phyloP scores from a whole-genome alignment of 495 filamentous ascomycete species.

The Xylaria nigripes region DNA sequence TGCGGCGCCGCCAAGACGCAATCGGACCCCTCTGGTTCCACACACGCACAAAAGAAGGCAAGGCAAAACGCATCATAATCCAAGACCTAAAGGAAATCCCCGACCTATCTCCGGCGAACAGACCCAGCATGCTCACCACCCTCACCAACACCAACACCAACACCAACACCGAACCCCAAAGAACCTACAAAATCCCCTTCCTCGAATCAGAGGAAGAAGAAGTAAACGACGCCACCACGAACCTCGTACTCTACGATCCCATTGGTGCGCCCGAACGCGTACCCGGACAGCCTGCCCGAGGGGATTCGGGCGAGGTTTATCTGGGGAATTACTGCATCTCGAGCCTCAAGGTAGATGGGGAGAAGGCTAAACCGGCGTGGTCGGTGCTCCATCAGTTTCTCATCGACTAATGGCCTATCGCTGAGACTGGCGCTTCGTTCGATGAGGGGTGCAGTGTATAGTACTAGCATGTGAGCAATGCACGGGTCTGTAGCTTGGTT shows the following conservation, averaged over 20 bases:
- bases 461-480: too few species aligned
- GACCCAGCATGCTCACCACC: background rate
- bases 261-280: background rate
- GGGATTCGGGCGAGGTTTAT: slow-evolving; percentile 1
- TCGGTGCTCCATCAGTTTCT: slow-evolving; percentile 14
- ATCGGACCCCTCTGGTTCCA: slow-evolving; percentile 24
- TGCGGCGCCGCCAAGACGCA: slow-evolving; percentile 8
- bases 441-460: too few species aligned
- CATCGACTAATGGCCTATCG: background rate
- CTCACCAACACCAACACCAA: background rate
- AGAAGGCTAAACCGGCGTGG: slow-evolving; percentile 12
- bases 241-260: background rate
- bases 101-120: background rate
- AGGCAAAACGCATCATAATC: slow-evolving; percentile 23
- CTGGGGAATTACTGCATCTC: slow-evolving; percentile 19
- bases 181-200: background rate
- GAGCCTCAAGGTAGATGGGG: slow-evolving; percentile 30
- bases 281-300: background rate
- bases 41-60: slow-evolving; percentile 3
- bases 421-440: background rate
- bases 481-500: too few species aligned
- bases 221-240: background rate
- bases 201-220: background rate
- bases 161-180: background rate
- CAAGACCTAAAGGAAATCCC: slow-evolving; percentile 2